Evolutionary conservation across 2,329 filamentous ascomycete genomes (phyloP), one percentile per base, ranked within the genome.

Genomic region (Lithohypha guttulata): DNA sequence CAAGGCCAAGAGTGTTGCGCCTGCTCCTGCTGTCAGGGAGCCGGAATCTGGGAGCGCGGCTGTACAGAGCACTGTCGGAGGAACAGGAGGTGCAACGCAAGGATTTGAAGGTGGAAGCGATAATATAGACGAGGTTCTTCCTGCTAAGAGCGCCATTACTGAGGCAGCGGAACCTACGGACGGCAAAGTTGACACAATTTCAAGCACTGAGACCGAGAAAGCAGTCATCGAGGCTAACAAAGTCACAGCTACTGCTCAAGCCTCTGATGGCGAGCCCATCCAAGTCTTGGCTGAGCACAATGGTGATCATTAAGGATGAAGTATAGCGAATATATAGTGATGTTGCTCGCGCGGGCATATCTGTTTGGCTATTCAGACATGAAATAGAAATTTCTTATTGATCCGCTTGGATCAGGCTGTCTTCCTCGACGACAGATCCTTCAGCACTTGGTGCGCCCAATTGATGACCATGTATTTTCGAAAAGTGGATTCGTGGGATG

Each of bases 171-270:
- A 22, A 20, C 15, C 33, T 7, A 26, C 33, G 13, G 33, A 26
- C 9, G 5, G n/a, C 3, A 26, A 13, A 3, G 10, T 26, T 7
- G 33, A 35, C 11, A 6, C 13, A 15, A 7, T 35, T 5, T 14
- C 33, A 3, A 35, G 33, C 33, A 35, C n/a, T 9, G 15, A 26
- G 6, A 14, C 20, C 3, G 33, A 35, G 18, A 20, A 35, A 35
- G 15, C 15, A 6, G n/a, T 15, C n/a, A 22, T 26, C 3, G 33
- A 35, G 10, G n/a, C 5, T 10, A 26, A 6, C 21, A 35, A 35
- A 15, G 19, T 35, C 11, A 9, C 33, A n/a, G 20, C 26, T n/a
- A n/a, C 19, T 7, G 22, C 33, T 13, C 10, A 20, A 10, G 20
- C 6, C 20, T 8, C 10, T 19, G 31, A 34, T 21, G 31, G 31